Evolutionary conservation across 192 early-diverging fungal species (phyloP).

Genomic region (Entomortierella beljakovae): DNA sequence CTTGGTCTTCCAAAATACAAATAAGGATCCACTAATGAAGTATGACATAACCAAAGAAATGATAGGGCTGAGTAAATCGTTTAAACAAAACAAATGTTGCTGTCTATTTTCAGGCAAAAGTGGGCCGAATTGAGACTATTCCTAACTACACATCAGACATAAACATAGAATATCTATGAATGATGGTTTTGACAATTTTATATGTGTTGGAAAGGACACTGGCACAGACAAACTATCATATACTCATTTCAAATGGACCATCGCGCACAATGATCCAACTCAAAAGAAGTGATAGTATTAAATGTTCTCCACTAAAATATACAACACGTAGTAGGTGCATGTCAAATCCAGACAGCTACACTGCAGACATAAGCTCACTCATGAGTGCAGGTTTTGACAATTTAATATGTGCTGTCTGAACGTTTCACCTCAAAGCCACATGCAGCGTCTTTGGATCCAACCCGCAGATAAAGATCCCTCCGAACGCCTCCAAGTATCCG

Average conservation of each 20-base stretch:
- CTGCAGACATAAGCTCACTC: conserved; percentile 11
- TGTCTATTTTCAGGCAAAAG: neutral
- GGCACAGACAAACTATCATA: conserved; percentile 11
- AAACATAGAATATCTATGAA: conserved; percentile 12
- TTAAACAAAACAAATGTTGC: neutral
- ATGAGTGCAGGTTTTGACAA: conserved; percentile 20
- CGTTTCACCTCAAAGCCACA: conserved; percentile 6
- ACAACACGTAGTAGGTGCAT: conserved; percentile 13
- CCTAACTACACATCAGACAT: conserved; percentile 18
- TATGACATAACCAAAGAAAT: neutral
- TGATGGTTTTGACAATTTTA: conserved; percentile 22
- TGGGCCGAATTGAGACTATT: conserved; percentile 2
- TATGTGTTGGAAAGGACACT: conserved; percentile 16
- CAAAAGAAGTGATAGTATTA: neutral
- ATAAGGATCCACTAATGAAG: too few relatives aligned
- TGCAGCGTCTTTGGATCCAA: conserved; percentile 12
- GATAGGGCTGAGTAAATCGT: conserved; percentile 9
- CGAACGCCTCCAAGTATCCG: conserved; percentile 1
- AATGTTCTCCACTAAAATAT: neutral
- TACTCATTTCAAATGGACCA: conserved; percentile 7
- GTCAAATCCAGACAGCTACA: conserved; percentile 12
- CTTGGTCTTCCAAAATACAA: too few relatives aligned
- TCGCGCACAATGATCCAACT: conserved; percentile 18
- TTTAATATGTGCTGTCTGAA: conserved; percentile 13
- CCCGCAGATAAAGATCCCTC: conserved; percentile 20